A percentile compares a stretch with the other conserved stretches of the same genome.
phyloP scores from a whole-genome alignment of 2,329 filamentous ascomycete genomes.

The Juglanconis oblonga region DNA sequence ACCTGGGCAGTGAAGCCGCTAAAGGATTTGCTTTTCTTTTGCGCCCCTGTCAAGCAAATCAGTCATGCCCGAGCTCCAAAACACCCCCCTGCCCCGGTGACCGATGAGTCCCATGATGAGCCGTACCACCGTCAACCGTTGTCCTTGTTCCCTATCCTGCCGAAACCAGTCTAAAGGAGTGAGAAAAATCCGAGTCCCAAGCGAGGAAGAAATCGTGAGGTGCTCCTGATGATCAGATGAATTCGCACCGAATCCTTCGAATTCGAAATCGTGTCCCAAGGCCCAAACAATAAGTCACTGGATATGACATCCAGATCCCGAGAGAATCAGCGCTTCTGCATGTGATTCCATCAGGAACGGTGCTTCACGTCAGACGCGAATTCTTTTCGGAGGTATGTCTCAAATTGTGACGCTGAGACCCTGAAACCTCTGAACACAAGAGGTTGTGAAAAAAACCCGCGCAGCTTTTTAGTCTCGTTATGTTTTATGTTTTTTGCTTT shows the following conservation, averaged over 20 bases:
- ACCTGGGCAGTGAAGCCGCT: neutral
- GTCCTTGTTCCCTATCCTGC: neutral
- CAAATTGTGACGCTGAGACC: too few species aligned
- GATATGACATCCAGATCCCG: too few species aligned
- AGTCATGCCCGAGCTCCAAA: conserved; percentile 8
- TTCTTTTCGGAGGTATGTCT: neutral
- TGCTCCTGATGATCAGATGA: conserved; percentile 2
- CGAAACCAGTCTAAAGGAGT: conserved; percentile 13
- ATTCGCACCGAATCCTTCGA: conserved; percentile 5
- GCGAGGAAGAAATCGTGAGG: neutral
- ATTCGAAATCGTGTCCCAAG: neutral
- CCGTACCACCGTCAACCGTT: neutral
- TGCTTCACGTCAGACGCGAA: neutral
- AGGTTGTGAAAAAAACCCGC: too few species aligned
- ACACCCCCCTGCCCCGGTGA: conserved; percentile 9
- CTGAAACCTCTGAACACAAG: too few species aligned
- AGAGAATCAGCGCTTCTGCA: too few species aligned
- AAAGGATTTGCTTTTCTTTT: conserved; percentile 7
- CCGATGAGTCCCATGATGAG: neutral
- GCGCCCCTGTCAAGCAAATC: neutral
- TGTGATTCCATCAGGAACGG: too few species aligned
- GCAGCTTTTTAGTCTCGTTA: too few species aligned
- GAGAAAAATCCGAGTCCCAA: conserved; percentile 1
- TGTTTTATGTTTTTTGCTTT: too few species aligned
- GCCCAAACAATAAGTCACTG: neutral